Percentiles rank a stretch among this genome's conserved stretches.
Evolutionary conservation across 148 eudicot species (phyloP).

Genomic region (Spergularia bocconei): DNA sequence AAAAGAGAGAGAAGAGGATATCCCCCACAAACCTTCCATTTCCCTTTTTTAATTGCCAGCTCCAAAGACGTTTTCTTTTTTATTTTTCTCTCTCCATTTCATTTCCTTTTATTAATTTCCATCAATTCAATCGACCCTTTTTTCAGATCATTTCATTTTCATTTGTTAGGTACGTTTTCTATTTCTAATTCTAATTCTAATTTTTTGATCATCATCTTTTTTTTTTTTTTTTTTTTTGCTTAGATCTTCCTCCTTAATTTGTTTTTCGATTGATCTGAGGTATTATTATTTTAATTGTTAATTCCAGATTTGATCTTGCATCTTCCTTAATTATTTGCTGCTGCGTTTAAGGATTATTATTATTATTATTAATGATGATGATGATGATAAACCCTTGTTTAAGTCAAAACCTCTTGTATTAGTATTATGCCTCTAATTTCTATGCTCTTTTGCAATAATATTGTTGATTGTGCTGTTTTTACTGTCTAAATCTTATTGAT

Average conservation of each 20-base stretch:
- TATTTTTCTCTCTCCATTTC: slow-evolving; percentile 26
- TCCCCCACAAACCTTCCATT: slow-evolving; percentile 7
- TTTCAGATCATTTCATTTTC: slow-evolving; percentile 7
- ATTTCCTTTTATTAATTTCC: not conserved
- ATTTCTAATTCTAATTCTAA: not conserved
- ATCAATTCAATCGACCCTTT: not conserved
- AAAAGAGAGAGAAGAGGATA: not conserved
- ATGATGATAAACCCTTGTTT: not conserved
- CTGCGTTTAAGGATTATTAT: not conserved
- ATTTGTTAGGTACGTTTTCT: not conserved
- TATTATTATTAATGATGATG: not conserved
- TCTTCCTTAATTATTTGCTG: not conserved
- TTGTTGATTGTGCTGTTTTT: not conserved
- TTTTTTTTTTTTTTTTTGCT: too few relatives aligned
- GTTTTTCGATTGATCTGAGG: not conserved
- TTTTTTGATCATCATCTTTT: not conserved
- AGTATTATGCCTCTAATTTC: not conserved
- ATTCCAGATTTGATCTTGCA: not conserved
- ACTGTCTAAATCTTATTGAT: not conserved
- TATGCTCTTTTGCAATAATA: not conserved
- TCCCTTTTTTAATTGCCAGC: slow-evolving; percentile 42
- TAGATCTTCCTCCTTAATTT: slow-evolving; percentile 6
- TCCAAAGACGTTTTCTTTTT: slow-evolving; percentile 21
- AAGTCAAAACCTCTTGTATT: not conserved
- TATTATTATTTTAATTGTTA: not conserved